Percentiles rank a stretch among this genome's conserved stretches.
These are phyloP conservation scores for Hypoxylon fuscum DNA, from an alignment of 495 filamentous ascomycete genomes.

Conservation along the genomic window DNA sequence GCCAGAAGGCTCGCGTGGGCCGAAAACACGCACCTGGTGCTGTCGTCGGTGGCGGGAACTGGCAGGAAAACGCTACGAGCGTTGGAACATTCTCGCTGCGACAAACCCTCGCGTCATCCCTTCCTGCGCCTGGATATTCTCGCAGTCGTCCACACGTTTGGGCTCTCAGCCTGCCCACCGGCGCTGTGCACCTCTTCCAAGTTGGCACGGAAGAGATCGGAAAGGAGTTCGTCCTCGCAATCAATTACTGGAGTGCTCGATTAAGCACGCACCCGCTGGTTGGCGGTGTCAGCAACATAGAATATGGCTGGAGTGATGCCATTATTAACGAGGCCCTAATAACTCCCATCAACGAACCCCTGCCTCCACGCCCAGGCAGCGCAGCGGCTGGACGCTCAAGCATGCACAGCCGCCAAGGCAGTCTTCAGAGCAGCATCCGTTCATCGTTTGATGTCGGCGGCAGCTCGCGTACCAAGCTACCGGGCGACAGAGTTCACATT, in stretches of 20 bases:
- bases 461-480: constrained; percentile 69
- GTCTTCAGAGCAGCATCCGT: constrained; percentile 49
- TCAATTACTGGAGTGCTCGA: constrained; percentile 97
- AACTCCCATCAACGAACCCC: constrained; percentile 57
- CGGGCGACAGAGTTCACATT: constrained; percentile 86
- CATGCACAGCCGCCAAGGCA: constrained; percentile 53
- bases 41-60: constrained; percentile 90
- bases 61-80: constrained; percentile 92
- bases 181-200: constrained; percentile 96
- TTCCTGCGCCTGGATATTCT: constrained; percentile 92
- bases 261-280: constrained; percentile 91
- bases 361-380: constrained; percentile 52
- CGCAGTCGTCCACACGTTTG: constrained; percentile 91
- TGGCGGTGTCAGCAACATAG: constrained; percentile 94
- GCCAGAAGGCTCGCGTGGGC: constrained; percentile 63
- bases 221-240: constrained; percentile 90
- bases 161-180: constrained; percentile 91
- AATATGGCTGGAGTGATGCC: constrained; percentile 96
- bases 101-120: constrained; percentile 89
- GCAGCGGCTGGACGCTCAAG: constrained; percentile 51
- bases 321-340: constrained; percentile 81
- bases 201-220: constrained; percentile 95
- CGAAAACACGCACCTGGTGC: constrained; percentile 56
- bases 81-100: constrained; percentile 86
- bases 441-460: constrained; percentile 61